A percentile compares a stretch with the other conserved stretches of the same genome.
Conservation (phyloP, 2,329 filamentous ascomycete genomes). For the Penicillium brasilianum region DNA sequence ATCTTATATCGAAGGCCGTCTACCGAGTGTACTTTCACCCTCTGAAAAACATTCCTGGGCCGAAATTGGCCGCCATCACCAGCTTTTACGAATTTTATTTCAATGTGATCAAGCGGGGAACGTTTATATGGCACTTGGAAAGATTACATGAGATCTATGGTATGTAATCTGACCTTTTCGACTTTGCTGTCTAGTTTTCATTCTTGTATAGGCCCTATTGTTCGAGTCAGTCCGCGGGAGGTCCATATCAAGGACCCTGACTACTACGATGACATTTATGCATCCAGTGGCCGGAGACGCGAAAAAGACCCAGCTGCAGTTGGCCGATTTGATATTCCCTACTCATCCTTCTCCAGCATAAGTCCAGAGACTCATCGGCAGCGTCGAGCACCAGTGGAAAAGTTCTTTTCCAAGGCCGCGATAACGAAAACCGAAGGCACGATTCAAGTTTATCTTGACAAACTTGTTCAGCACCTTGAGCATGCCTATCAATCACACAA, state of each 20-base stretch:
- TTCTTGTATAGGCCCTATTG: slow-evolving; percentile 35
- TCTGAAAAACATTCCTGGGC: slow-evolving; percentile 39
- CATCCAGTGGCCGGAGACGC: slow-evolving; percentile 29
- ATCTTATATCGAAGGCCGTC: slow-evolving; percentile 10
- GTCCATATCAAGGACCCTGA: slow-evolving; percentile 43
- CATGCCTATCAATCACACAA: slow-evolving; percentile 16
- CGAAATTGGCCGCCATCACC: slow-evolving; percentile 39
- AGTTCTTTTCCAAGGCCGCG: slow-evolving; percentile 31
- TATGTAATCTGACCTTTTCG: slow-evolving; percentile 32
- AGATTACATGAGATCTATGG: slow-evolving; percentile 44
- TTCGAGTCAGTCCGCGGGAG: slow-evolving; percentile 42
- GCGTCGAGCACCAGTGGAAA: slow-evolving; percentile 24
- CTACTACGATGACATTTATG: slow-evolving; percentile 43
- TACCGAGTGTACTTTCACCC: slow-evolving; percentile 43
- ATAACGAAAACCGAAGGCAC: slow-evolving; percentile 20
- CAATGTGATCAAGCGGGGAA: slow-evolving; percentile 39
- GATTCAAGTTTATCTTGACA: slow-evolving; percentile 11
- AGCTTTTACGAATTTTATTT: slow-evolving; percentile 43
- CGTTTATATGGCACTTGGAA: slow-evolving; percentile 41
- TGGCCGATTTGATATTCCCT: slow-evolving; percentile 20
- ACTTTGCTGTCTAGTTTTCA: neutral
- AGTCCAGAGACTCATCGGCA: slow-evolving; percentile 26
- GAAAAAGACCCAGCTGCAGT: slow-evolving; percentile 34
- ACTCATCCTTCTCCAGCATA: slow-evolving; percentile 25
- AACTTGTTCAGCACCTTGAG: slow-evolving; percentile 19